Conservation (phyloP, 2,329 filamentous ascomycete species). For the Fusarium sp. region DNA sequence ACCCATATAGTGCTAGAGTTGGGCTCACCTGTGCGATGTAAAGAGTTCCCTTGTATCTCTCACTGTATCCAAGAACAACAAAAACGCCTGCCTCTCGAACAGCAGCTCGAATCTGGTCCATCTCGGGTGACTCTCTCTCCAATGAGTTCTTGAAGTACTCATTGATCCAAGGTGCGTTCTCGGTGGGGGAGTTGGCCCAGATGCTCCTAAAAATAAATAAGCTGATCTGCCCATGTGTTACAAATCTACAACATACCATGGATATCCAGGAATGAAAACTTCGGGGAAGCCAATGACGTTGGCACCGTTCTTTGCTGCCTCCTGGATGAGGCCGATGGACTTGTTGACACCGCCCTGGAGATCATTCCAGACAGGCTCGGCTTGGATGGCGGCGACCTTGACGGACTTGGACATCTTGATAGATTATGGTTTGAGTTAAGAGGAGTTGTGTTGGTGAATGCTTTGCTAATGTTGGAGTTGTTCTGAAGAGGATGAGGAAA, state of each 20-base stretch:
- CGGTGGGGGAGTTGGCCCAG: constrained; percentile 44
- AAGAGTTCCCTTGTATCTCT: constrained; percentile 53
- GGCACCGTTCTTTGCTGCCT: constrained; percentile 50
- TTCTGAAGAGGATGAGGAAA: too few relatives aligned
- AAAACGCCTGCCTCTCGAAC: constrained; percentile 60
- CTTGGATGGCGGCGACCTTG: constrained; percentile 46
- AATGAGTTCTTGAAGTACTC: constrained; percentile 61
- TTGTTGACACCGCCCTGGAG: constrained; percentile 53
- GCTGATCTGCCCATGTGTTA: constrained; percentile 10
- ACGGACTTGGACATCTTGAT: constrained; percentile 22
- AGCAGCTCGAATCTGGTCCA: constrained; percentile 59
- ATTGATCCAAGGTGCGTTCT: constrained; percentile 56
- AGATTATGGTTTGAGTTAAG: not conserved
- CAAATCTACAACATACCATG: constrained; percentile 54
- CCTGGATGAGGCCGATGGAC: constrained; percentile 51
- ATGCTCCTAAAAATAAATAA: constrained; percentile 44
- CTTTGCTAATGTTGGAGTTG: too few relatives aligned
- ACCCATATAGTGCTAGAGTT: not conserved
- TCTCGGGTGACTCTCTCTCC: constrained; percentile 55
- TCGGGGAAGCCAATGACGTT: constrained; percentile 59
- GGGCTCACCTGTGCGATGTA: constrained; percentile 55
- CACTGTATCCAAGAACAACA: constrained; percentile 59
- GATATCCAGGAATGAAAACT: constrained; percentile 60
- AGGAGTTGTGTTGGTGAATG: too few relatives aligned
- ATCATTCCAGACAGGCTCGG: constrained; percentile 47